Percentiles rank a stretch among this genome's conserved stretches.
These are phyloP conservation scores for Leishmania guyanensis DNA, from an alignment of 208 protist genomes.

Conservation along the genomic window DNA sequence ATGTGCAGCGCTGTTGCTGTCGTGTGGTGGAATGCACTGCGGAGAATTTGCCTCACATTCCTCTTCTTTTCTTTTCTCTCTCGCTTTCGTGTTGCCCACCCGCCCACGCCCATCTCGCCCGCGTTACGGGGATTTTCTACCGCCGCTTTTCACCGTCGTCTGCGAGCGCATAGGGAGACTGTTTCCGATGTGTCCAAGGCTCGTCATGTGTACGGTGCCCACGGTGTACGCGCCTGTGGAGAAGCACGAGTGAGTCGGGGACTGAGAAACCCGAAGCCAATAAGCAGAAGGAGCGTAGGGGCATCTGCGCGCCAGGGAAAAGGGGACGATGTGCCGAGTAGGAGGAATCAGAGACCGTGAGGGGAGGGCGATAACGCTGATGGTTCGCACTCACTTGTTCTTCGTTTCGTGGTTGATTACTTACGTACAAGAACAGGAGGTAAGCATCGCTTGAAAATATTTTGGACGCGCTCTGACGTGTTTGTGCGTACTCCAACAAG, in stretches of 20 bases:
- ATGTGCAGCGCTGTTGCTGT: background rate
- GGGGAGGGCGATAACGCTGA: background rate
- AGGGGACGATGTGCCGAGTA: background rate
- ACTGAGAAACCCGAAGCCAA: background rate
- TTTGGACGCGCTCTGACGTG: background rate
- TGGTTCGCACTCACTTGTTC: background rate
- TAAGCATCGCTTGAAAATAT: background rate
- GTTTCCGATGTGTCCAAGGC: background rate
- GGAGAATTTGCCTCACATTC: background rate
- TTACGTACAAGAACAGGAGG: background rate
- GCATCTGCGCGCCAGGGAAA: background rate
- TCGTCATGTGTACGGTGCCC: background rate
- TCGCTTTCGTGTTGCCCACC: background rate
- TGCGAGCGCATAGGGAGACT: background rate
- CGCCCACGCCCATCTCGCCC: background rate
- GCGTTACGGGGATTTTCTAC: background rate
- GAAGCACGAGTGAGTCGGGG: background rate
- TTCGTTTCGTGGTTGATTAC: background rate
- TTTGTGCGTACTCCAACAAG: background rate
- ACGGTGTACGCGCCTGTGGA: background rate
- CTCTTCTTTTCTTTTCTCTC: background rate
- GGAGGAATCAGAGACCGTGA: background rate
- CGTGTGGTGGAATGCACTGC: background rate
- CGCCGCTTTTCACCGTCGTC: background rate
- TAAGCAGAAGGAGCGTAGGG: background rate